Evolutionary conservation across 192 early-diverging fungal species (phyloP).

Genomic region (Coemansia sp.): DNA sequence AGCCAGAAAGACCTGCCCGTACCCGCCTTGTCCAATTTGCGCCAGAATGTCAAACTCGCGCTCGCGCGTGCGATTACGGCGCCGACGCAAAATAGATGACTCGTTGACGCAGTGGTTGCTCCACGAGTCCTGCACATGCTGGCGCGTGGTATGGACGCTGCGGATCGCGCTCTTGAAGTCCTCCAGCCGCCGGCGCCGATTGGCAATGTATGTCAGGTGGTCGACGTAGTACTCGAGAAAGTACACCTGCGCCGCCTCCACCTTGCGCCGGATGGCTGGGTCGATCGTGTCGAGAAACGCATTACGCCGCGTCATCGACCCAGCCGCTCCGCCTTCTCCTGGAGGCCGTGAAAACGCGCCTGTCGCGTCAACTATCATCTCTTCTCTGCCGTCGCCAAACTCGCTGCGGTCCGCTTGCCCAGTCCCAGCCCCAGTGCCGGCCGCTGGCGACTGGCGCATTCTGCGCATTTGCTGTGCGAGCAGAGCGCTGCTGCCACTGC

Average conservation of each 20-base stretch:
- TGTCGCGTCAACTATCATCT: conserved; percentile 16
- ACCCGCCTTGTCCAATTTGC: conserved; percentile 82
- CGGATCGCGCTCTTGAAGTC: conserved; percentile 60
- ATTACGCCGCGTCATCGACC: conserved; percentile 52
- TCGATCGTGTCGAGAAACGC: conserved; percentile 56
- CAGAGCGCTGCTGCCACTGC: conserved; percentile 28
- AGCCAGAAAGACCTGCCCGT: conserved; percentile 78
- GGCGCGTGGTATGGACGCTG: conserved; percentile 41
- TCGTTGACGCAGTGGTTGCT: conserved; percentile 58
- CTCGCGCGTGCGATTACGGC: conserved; percentile 71
- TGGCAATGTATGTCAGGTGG: conserved; percentile 75
- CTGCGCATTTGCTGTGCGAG: conserved; percentile 46
- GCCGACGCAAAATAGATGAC: conserved; percentile 63
- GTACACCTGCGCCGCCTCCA: conserved; percentile 60
- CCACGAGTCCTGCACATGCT: conserved; percentile 52
- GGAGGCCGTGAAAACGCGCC: conserved; percentile 13
- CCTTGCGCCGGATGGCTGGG: conserved; percentile 50
- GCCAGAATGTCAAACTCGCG: conserved; percentile 70
- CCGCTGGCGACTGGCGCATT: conserved; percentile 28
- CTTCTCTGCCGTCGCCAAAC: conserved; percentile 17
- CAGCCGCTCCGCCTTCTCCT: conserved; percentile 21
- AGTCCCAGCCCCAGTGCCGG: not conserved
- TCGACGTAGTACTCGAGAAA: conserved; percentile 87
- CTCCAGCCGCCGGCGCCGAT: conserved; percentile 63
- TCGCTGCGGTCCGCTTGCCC: conserved; percentile 13